Evolutionary conservation across 371 early-diverging fungal species (phyloP), one percentile per base, ranked within the genome.

Genomic region (Batkoa obscura): DNA sequence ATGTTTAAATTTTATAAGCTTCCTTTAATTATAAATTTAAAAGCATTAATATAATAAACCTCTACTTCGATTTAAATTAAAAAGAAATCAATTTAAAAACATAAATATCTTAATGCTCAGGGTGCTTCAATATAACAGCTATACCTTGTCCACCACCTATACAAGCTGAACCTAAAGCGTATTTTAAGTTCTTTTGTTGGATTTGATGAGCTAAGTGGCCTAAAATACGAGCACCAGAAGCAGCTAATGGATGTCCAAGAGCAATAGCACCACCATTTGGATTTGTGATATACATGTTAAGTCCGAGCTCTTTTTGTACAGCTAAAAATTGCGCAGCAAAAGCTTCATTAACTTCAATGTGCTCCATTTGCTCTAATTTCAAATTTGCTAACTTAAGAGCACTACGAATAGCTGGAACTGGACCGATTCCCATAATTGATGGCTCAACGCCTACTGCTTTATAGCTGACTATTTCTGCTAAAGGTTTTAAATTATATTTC

Each of bases 261-360:
- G 96, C 90, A 68, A 94, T 92, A 52, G 95, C 89, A 60, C 98
- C 98, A 51, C 96, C 96, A 60, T 85, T 81, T 41, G 75, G 62
- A 69, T 98, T 98, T 34, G 88, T 79, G 62, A 78, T 88, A 39
- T 63, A 67, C 15, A 78, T 75, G 60, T 84, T 84, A 34, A 94
- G 65, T 2, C 84, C 86, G 12, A 98, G 73, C 61, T 84, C 89
- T 72, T 83, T 84, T 66, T 83, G 83, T 43, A 90, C 89, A 15
- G 93, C 86, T 57, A 95, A 66, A 61, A 80, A 87, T 67, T 94
- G 94, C 38, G 88, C 85, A 47, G 94, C 90, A 72, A 98, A 98
- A 9, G 98, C 98, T 72, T 98, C 96, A 70, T 98, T 98, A 65
- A 98, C 86, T 72, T 98, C 98, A 56, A 94, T 67, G 39, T 86